Evolutionary conservation across 228 moss, liverwort and hornwort genomes (phyloP).

Genomic region (Sphagnum fallax): DNA sequence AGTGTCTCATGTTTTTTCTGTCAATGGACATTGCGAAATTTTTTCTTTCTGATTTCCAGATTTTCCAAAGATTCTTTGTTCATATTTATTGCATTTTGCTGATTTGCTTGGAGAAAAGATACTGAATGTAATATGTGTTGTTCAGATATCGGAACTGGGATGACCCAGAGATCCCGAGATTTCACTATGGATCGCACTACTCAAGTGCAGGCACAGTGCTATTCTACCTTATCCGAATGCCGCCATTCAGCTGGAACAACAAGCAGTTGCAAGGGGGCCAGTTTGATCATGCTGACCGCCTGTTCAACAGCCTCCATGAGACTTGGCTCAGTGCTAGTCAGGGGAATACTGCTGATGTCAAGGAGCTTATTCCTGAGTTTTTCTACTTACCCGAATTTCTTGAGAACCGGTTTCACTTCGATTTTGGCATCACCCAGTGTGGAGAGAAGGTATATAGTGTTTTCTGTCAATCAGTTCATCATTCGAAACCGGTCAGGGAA

Average conservation of each 20-base stretch:
- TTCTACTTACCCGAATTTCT: constrained; percentile 96
- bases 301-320: constrained; percentile 90
- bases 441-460: constrained; percentile 66
- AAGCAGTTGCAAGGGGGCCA: constrained; percentile 89
- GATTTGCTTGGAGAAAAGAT: neutral
- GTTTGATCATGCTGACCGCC: constrained; percentile 96
- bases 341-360: constrained; percentile 99
- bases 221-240: constrained; percentile 89
- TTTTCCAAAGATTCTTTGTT: neutral
- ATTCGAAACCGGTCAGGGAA: neutral
- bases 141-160: constrained; percentile 95
- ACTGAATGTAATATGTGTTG: neutral
- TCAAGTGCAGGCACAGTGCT: constrained; percentile 99
- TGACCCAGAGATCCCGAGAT: constrained; percentile 95
- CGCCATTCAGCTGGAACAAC: constrained; percentile 89
- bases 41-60: neutral
- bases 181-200: constrained; percentile 99
- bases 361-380: constrained; percentile 98
- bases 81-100: neutral
- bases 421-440: constrained; percentile 85
- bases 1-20: neutral
- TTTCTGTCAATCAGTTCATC: neutral
- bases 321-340: constrained; percentile 95
- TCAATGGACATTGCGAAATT: neutral
- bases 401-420: constrained; percentile 82